Evolutionary conservation across 148 eudicot species (phyloP).

Genomic region (Drosera capensis): DNA sequence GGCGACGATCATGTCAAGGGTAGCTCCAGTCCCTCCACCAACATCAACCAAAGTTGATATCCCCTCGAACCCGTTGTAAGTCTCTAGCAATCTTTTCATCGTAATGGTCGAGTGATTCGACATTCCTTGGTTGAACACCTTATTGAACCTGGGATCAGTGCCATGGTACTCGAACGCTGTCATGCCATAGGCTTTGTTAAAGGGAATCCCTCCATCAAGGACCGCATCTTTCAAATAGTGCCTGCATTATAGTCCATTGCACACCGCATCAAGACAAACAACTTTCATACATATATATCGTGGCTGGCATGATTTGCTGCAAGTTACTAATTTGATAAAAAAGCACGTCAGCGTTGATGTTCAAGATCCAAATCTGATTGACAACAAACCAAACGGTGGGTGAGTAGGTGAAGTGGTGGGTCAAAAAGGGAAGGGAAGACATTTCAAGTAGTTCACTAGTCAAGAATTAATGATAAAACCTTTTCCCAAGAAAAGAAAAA

Average conservation of each 20-base stretch:
- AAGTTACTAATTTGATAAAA: no score
- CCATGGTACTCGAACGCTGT: slow-evolving; percentile 78
- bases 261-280: no score
- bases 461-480: no score
- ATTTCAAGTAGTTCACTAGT: no score
- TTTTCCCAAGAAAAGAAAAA: no score
- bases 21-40: slow-evolving; percentile 79
- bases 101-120: slow-evolving; percentile 68
- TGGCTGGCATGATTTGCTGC: no score
- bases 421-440: no score
- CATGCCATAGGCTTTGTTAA: slow-evolving; percentile 90
- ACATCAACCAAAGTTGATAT: slow-evolving; percentile 52
- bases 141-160: slow-evolving; percentile 67
- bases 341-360: no score
- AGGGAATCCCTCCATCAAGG: slow-evolving; percentile 82
- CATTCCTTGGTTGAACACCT: slow-evolving; percentile 74
- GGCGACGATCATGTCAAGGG: slow-evolving; percentile 59
- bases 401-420: no score
- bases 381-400: no score
- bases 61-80: slow-evolving; percentile 58
- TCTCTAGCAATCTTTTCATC: slow-evolving; percentile 63
- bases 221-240: slow-evolving; percentile 75
- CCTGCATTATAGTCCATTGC: slow-evolving; percentile 24
- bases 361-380: no score
- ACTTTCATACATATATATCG: no score